Evolutionary conservation across 2,329 filamentous ascomycete species (phyloP), one percentile per base, ranked within the genome.

Genomic region (Diplodia mutila): DNA sequence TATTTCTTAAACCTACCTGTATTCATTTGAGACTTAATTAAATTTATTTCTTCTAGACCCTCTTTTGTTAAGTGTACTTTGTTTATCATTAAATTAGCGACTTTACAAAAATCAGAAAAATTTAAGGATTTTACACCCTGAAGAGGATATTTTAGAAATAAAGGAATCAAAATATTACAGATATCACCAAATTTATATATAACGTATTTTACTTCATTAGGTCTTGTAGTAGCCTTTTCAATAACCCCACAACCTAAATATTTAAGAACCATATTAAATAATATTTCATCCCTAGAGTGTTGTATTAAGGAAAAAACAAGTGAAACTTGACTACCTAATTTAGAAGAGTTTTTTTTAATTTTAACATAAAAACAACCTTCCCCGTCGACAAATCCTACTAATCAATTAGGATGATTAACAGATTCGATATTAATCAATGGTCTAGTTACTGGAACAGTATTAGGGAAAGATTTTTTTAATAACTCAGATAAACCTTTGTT

Each of bases 301-400:
- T 51, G 48, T 23, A 21, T 23, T 51, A 51, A 51, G 18, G 48
- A 51, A 23, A 51, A 51, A 51, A 25, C 21, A 51, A 51, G 48
- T 21, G 21, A 23, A 51, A 51, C 48, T 51, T 23, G 48, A 51
- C 21, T 12, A 51, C 48, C 48, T 51, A 25, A 51, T 51, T 51
- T 51, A 25, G n/a, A 23, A 1, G 48, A 51, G 48, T 11, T 69
- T 49, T 53, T 70, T 61, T n/a, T 52, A 46, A 54, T 32, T 51
- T 54, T 29, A 23, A 42, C 46, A 61, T 46, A 64, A 65, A 69
- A 68, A 68, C 65, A 69, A 48, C 68, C 68, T 65, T 70, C 68
- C 48, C 65, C 61, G 61, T 65, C 57, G 68, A 65, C 67, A 65
- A 70, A 69, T 54, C 64, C 64, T 53, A 63, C 65, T 65, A 70